Evolutionary conservation across 1,139 yeast species (phyloP), one percentile per base, ranked within the genome.

Genomic region (Nakaseomyces kungkrabaensis): DNA sequence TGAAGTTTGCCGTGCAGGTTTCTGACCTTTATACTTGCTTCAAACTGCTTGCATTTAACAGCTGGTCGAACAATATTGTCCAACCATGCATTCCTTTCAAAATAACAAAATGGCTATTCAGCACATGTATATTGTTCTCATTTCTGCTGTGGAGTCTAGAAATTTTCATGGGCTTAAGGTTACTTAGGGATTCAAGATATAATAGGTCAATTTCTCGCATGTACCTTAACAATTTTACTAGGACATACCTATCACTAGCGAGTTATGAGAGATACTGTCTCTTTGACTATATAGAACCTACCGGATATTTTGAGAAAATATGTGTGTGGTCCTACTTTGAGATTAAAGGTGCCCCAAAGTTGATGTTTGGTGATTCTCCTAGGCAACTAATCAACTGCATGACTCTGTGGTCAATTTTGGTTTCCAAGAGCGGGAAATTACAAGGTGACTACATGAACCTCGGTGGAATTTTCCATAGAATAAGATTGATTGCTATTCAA

Each of bases 311-410:
- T 58, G 94, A 86, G 59, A 81, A 82, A 75, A 68, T 82, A 47
- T 79, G 88, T 24, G 78, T 87, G 56, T 78, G 77, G 58, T 76
- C 82, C 4, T 85, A 81, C 63, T 78, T 78, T 59, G 82, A 85
- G 51, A 67, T 85, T 48, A 80, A 81, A 55, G 77, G 77, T 47
- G 85, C 92, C 62, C 62, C 81, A 9, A 78, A 79, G 49, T 72
- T 85, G 38, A 58, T 85, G n/a, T 69, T 85, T 42, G 89, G 95
- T 0, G 96, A 88, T 58, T 77, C 90, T 6, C 96, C 96, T 7
- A 76, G 96, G 65, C 96, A 88, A 68, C 84, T 84, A 2, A 77
- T 88, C 57, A 88, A 88, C 62, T 83, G 88, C 25, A 70, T 85
- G 58, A 86, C 96, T 0, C 67, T 84, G 37, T 73, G 82, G 59